A percentile compares a stretch with the other conserved stretches of the same genome.
Conservation (phyloP, 139 green algal species). For the Chlamydomonas sp. region DNA sequence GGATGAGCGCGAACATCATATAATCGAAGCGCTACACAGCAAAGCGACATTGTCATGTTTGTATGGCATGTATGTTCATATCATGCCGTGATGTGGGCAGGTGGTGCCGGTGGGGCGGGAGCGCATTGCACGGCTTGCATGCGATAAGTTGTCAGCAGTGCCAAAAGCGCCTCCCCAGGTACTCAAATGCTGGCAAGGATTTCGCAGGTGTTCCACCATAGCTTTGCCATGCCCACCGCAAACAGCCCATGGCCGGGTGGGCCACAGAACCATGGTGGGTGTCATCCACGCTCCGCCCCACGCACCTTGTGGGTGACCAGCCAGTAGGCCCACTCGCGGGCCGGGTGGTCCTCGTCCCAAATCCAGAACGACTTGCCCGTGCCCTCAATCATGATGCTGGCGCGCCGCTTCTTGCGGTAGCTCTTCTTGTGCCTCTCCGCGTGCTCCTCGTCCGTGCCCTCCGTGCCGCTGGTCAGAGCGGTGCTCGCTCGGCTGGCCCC, state of each 20-base stretch:
- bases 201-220: too few relatives aligned
- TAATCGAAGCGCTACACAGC: conserved; percentile 66
- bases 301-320: conserved; percentile 42
- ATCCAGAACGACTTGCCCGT: conserved; percentile 53
- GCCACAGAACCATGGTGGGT: conserved; percentile 41
- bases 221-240: too few relatives aligned
- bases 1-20: conserved; percentile 76
- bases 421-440: background rate
- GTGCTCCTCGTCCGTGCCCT: background rate
- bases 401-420: conserved; percentile 38
- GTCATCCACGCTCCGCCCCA: conserved; percentile 42
- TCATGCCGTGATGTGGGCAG: too few relatives aligned
- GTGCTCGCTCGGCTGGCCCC: background rate
- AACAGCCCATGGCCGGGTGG: too few relatives aligned
- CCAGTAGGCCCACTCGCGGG: conserved; percentile 51
- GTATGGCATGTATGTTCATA: too few relatives aligned
- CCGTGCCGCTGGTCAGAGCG: background rate
- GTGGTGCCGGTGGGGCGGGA: too few relatives aligned
- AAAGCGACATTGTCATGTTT: background rate
- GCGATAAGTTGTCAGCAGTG: too few relatives aligned
- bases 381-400: conserved; percentile 56
- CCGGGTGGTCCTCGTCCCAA: conserved; percentile 64
- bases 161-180: too few relatives aligned
- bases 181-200: too few relatives aligned
- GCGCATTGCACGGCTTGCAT: too few relatives aligned